Evolutionary conservation across 2,329 filamentous ascomycete species (phyloP).

Genomic region (Lojkania enalia): DNA sequence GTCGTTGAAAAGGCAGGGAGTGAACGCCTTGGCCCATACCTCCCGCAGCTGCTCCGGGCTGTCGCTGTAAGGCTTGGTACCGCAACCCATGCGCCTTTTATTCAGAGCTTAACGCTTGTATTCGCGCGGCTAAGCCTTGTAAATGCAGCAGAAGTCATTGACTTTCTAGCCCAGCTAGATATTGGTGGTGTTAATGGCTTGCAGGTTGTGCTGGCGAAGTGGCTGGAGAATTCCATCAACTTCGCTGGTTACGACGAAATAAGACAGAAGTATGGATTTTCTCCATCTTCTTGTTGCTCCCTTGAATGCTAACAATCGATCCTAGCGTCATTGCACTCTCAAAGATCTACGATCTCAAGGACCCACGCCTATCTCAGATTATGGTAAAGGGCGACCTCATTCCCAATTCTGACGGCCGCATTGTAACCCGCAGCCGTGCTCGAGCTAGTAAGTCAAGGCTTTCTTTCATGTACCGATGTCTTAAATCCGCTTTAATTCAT

Average conservation of each 20-base stretch:
- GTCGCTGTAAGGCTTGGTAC: constrained; percentile 83
- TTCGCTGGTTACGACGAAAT: constrained; percentile 99
- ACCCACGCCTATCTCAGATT: constrained; percentile 75
- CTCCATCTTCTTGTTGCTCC: background rate
- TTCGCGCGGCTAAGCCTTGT: constrained; percentile 88
- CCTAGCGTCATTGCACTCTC: constrained; percentile 84
- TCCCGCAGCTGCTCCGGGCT: constrained; percentile 84
- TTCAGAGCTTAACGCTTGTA: constrained; percentile 92
- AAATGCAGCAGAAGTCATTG: constrained; percentile 84
- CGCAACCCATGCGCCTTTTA: constrained; percentile 84
- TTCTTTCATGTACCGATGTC: no score
- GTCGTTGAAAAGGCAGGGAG: constrained; percentile 94
- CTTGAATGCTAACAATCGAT: constrained; percentile 19
- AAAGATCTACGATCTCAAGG: constrained; percentile 86
- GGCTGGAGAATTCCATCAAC: constrained; percentile 94
- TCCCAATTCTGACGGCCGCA: constrained; percentile 72
- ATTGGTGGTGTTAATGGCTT: constrained; percentile 81
- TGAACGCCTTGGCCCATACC: constrained; percentile 85
- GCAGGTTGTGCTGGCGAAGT: constrained; percentile 87
- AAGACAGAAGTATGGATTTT: constrained; percentile 77
- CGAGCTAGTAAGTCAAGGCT: constrained; percentile 74
- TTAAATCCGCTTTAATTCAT: no score
- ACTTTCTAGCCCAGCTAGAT: constrained; percentile 84
- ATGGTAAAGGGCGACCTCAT: constrained; percentile 92
- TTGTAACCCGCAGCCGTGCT: constrained; percentile 91